phyloP scores from a whole-genome alignment of 176 grass and related monocot genomes.

The barley (Hordeum vulgare) region DNA sequence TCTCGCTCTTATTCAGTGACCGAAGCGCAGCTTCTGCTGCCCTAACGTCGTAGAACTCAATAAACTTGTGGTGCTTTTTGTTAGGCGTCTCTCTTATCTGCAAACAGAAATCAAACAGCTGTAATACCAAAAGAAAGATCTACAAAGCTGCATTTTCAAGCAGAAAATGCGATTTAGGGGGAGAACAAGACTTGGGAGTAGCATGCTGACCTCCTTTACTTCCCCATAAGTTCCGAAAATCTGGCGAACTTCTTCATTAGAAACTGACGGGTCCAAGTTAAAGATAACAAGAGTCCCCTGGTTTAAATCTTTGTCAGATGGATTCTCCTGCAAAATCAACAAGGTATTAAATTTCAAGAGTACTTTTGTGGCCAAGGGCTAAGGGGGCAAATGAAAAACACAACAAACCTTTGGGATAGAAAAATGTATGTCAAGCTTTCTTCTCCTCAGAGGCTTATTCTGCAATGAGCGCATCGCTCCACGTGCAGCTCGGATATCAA shows the following conservation, averaged over 20 bases:
- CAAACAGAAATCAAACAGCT: slow-evolving; percentile 13
- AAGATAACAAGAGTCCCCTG: slow-evolving; percentile 96
- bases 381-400: neutral
- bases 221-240: slow-evolving; percentile 85
- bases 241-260: slow-evolving; percentile 75
- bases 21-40: slow-evolving; percentile 87
- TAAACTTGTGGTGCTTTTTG: slow-evolving; percentile 96
- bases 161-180: neutral
- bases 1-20: slow-evolving; percentile 88
- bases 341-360: slow-evolving; percentile 9
- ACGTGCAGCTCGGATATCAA: slow-evolving; percentile 78
- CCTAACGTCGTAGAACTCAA: slow-evolving; percentile 96
- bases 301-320: slow-evolving; percentile 97
- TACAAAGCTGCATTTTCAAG: neutral
- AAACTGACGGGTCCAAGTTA: slow-evolving; percentile 87
- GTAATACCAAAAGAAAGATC: neutral
- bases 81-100: slow-evolving; percentile 96
- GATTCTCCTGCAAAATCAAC: slow-evolving; percentile 66
- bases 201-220: slow-evolving; percentile 77
- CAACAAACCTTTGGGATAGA: slow-evolving; percentile 76
- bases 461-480: slow-evolving; percentile 78
- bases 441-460: slow-evolving; percentile 78
- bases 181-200: slow-evolving; percentile 3
- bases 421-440: slow-evolving; percentile 95
- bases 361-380: neutral